These are phyloP conservation scores for Imleria badia DNA, from an alignment of 768 basidiomycete genomes.

Conservation along the genomic window DNA sequence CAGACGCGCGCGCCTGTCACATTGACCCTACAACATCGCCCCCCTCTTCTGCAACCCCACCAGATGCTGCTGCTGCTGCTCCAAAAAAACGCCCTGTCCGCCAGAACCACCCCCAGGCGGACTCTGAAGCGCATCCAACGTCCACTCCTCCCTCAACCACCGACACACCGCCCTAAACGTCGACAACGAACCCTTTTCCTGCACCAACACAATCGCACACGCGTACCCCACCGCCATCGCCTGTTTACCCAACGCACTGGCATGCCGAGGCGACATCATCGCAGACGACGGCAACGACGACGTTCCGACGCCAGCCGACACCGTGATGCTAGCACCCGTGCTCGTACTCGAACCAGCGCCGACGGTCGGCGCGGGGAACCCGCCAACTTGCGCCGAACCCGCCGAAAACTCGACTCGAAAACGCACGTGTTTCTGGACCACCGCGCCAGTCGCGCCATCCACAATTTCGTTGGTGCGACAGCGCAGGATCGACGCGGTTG, in stretches of 20 bases:
- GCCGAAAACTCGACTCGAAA: conserved; percentile 80
- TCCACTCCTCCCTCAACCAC: conserved; percentile 70
- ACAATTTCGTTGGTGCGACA: conserved; percentile 53
- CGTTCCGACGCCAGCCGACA: neutral
- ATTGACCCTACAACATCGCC: conserved; percentile 20
- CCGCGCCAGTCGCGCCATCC: conserved; percentile 38
- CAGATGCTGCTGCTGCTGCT: conserved; percentile 30
- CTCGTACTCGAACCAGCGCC: conserved; percentile 16
- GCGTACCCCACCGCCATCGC: conserved; percentile 35
- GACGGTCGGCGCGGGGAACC: conserved; percentile 22
- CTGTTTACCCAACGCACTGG: conserved; percentile 29
- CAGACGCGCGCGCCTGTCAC: neutral
- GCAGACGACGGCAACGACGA: conserved; percentile 22
- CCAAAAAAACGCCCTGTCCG: conserved; percentile 41
- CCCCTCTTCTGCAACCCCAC: conserved; percentile 26
- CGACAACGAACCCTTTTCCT: conserved; percentile 90
- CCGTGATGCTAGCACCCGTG: conserved; percentile 12
- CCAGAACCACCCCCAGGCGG: conserved; percentile 21
- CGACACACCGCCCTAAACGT: conserved; percentile 80
- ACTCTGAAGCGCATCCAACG: conserved; percentile 36
- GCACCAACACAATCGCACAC: conserved; percentile 73
- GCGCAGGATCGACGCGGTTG: conserved; percentile 40
- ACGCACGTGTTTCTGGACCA: conserved; percentile 68
- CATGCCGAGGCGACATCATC: conserved; percentile 27
- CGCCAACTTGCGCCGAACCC: conserved; percentile 21